Evolutionary conservation across 2,329 filamentous ascomycete species (phyloP), one percentile per base, ranked within the genome.

Genomic region (Calonectria multiphialidica): DNA sequence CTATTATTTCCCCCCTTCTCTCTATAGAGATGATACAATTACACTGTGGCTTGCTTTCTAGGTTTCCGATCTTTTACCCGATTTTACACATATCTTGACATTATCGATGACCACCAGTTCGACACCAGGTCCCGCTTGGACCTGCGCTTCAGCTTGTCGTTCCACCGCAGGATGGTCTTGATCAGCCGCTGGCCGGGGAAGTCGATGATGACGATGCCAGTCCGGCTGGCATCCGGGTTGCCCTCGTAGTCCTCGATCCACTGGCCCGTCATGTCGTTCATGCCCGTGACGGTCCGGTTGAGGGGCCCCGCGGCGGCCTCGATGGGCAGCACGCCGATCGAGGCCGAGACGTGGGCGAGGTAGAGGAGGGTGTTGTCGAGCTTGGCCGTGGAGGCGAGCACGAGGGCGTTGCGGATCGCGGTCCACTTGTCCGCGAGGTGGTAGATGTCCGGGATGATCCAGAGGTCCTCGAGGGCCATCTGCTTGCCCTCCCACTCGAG

Each of bases 191-290:
- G 80, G 3, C 87, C 87, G 0, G 87, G 87, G 59, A 89, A 89
- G 70, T 89, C 87, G 2, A 86, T 81, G 74, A 89, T 88, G 42
- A 89, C 81, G 10, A 89, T 80, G 13, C 87, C 87, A 1, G 85
- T 83, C 28, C 84, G 80, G 10, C 80, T 80, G 4, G 77, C 79
- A 4, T 77, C 79, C 5, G 75, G 68, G 10, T 74, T 76, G 7
- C 76, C 68, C 25, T 77, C 77, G 37, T 78, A 80, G 45, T 83
- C 79, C 37, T 80, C 77, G 44, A 88, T 80, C 84, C 85, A 88
- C 73, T 80, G 79, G 37, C 86, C 86, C 40, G 86, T 87, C 80
- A 84, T 83, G 74, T 88, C 87, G 68, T 89, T 89, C 82, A 88
- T 87, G 33, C 87, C 87, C n/a, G 77, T 75, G 5, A 87, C 80